Conservation (phyloP, 169 alveolate genomes). For the Besnoitia besnoiti region DNA sequence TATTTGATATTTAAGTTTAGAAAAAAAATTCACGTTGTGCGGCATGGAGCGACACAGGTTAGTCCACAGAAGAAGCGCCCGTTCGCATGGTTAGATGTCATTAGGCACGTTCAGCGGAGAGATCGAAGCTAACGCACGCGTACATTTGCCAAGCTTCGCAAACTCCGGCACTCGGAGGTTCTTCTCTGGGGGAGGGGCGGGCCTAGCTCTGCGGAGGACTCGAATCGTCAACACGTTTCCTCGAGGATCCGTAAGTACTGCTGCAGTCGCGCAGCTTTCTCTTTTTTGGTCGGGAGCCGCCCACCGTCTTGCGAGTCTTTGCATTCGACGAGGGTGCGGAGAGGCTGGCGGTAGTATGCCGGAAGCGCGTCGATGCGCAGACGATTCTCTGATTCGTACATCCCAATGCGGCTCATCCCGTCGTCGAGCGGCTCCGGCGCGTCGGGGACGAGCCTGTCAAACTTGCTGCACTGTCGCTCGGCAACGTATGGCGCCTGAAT, state of each 20-base stretch:
- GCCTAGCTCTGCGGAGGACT: too few species aligned
- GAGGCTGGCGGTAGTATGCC: slow-evolving; percentile 12
- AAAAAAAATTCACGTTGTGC: too few species aligned
- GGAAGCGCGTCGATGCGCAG: neutral
- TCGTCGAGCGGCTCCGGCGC: neutral
- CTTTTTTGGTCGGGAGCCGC: neutral
- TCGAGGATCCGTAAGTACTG: neutral
- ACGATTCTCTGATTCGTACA: neutral
- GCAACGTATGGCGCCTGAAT: neutral
- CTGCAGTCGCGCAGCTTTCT: neutral
- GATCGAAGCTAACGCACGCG: too few species aligned
- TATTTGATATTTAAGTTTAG: too few species aligned
- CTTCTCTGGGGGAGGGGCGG: too few species aligned
- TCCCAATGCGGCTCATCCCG: neutral
- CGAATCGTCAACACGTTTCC: neutral
- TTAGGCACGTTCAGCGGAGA: too few species aligned
- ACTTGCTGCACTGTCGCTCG: neutral
- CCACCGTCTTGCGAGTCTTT: neutral
- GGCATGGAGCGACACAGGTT: too few species aligned
- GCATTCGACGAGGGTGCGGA: neutral
- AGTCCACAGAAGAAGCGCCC: too few species aligned
- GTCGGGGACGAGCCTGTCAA: neutral
- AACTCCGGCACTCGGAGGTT: too few species aligned
- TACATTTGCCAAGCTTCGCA: too few species aligned
- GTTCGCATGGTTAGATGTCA: too few species aligned